Base-by-base conservation (phyloP, 108 stramenopile genomes). In the Pseudonitzschia multiseries region DNA sequence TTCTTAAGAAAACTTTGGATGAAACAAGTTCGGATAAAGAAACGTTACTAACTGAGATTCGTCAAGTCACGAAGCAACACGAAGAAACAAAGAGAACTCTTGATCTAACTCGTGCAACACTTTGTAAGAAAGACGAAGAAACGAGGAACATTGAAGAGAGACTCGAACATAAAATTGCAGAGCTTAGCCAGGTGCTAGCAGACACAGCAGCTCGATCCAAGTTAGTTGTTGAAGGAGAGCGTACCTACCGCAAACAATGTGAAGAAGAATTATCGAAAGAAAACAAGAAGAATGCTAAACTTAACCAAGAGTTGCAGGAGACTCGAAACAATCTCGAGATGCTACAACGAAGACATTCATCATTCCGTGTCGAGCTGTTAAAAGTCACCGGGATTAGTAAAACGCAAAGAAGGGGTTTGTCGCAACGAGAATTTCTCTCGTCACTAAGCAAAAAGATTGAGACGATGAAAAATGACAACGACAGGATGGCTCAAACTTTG, bases 161-260 rank as follows among this genome's bases (percentile, higher is more conserved):
- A 36, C 46, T 79, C 42, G 57, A 79, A 57, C 22, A 18, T 8
- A 73, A 31, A n/a, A 74, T 79, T 48, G 21, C 68, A 10, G 59
- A 68, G 29, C 79, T 79, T 28, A 60, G 62, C 9, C 31, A 63
- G 13, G 65, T 61, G 13, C 42, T 78, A 42, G 44, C 65, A 40
- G 24, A 52, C 6, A 62, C 72, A 24, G 62, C 51, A 40, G 62
- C 66, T 3, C 62, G 66, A 48, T 66, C 77, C 10, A 72, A 57
- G 51, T 65, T 78, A 29, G 77, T 72, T 27, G 52, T 72, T 15
- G 67, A 71, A 32, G 77, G 70, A 6, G 77, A 78, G 57, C 71
- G 59, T 31, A 68, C 28, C 10, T 29, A 68, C 43, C 65, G 77
- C 22, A 56, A 57, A 2, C 26, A 72, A 57, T 32, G 66, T 9